Evolutionary conservation across 176 grass and related monocot genomes (phyloP).

Genomic region (Calamus simplicifolius): DNA sequence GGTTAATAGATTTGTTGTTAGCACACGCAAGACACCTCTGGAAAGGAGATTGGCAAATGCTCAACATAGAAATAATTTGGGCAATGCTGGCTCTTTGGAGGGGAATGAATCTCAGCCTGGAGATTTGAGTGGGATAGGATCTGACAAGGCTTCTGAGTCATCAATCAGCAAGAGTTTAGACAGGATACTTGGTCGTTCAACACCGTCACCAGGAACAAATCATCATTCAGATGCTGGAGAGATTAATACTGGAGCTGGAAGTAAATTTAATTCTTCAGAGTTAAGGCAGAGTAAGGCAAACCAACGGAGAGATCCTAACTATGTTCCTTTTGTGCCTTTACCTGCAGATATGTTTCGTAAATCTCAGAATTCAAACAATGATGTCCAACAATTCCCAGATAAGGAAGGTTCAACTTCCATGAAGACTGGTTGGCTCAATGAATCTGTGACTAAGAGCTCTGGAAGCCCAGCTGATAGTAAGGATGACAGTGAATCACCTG

Average conservation of each 20-base stretch:
- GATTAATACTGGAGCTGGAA: conserved; percentile 19
- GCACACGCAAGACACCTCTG: conserved; percentile 55
- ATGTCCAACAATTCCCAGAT: conserved; percentile 12
- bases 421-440: not conserved
- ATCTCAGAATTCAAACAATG: conserved; percentile 24
- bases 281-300: conserved; percentile 20
- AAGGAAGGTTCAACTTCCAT: conserved; percentile 13
- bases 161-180: conserved; percentile 78
- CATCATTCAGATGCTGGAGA: conserved; percentile 19
- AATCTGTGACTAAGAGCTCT: not conserved
- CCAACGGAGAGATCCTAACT: conserved; percentile 27
- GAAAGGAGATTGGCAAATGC: conserved; percentile 55
- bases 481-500: conserved; percentile 9
- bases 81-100: not conserved
- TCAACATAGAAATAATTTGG: conserved; percentile 16
- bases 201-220: conserved; percentile 17
- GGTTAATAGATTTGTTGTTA: conserved; percentile 67
- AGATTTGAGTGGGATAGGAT: conserved; percentile 2
- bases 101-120: conserved; percentile 2
- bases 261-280: not conserved
- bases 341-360: conserved; percentile 67
- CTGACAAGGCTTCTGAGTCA: conserved; percentile 21
- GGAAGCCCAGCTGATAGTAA: conserved; percentile 9
- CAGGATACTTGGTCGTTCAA: conserved; percentile 63
- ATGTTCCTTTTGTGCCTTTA: conserved; percentile 70